These are phyloP conservation scores for Pseudocercospora eumusae DNA, from an alignment of 2,329 filamentous ascomycete genomes.

Conservation along the genomic window DNA sequence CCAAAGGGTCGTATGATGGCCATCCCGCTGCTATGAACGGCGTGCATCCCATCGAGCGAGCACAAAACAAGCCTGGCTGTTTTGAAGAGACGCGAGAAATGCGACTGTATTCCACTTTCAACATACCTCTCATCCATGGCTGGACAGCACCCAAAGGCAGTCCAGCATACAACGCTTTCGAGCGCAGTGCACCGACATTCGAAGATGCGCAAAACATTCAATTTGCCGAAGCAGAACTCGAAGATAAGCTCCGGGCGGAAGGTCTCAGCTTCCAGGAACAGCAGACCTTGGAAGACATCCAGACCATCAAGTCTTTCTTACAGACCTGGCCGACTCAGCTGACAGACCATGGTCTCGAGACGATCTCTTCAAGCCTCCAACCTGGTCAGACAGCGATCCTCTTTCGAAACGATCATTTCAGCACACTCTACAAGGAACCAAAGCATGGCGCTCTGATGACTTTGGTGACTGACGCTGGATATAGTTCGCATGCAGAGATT, in stretches of 20 bases:
- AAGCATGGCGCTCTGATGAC: constrained; percentile 73
- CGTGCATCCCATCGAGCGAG: constrained; percentile 40
- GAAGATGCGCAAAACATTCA: constrained; percentile 89
- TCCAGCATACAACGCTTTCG: constrained; percentile 67
- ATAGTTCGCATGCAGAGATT: constrained; percentile 81
- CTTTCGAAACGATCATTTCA: constrained; percentile 97
- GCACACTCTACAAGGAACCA: constrained; percentile 87
- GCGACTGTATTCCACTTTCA: constrained; percentile 86
- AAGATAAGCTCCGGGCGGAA: constrained; percentile 68
- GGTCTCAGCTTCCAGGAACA: constrained; percentile 74
- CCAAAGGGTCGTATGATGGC: constrained; percentile 31
- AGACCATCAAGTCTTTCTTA: constrained; percentile 82
- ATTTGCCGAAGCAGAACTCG: constrained; percentile 85
- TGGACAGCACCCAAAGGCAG: constrained; percentile 77
- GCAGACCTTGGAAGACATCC: constrained; percentile 76
- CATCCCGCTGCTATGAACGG: constrained; percentile 40
- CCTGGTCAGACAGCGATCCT: constrained; percentile 85
- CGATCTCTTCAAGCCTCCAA: constrained; percentile 68
- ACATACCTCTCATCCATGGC: constrained; percentile 84
- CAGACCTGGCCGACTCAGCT: constrained; percentile 79
- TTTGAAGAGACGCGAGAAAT: constrained; percentile 90
- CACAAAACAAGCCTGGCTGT: constrained; percentile 61
- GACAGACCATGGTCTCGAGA: constrained; percentile 75
- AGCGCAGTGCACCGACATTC: constrained; percentile 76
- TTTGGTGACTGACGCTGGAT: constrained; percentile 90